Evolutionary conservation across 2,329 filamentous ascomycete species (phyloP).

Genomic region (Colletotrichum sp.): DNA sequence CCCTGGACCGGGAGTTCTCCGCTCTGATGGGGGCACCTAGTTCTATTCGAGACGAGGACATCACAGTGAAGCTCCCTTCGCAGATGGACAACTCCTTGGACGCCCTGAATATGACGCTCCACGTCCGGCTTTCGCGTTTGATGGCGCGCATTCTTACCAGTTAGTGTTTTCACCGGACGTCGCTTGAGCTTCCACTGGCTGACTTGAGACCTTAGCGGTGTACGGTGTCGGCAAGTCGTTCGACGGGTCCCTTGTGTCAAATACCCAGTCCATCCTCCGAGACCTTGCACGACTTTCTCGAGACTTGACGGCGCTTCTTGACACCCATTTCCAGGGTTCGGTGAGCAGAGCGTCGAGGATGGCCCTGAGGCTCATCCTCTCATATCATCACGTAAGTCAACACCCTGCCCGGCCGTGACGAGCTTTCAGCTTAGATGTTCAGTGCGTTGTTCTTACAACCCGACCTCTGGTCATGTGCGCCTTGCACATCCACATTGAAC

Average conservation of each 20-base stretch:
- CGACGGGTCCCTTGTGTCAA: constrained; percentile 17
- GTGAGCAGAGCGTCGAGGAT: constrained; percentile 21
- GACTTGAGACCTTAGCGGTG: neutral
- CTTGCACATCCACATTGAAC: constrained; percentile 29
- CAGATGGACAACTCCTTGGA: constrained; percentile 14
- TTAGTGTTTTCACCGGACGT: neutral
- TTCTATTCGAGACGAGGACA: constrained; percentile 21
- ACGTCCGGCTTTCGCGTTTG: constrained; percentile 16
- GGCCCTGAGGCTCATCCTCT: constrained; percentile 19
- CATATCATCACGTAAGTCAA: constrained; percentile 26
- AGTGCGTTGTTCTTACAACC: constrained; percentile 22
- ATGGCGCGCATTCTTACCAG: constrained; percentile 22
- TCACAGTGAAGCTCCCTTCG: constrained; percentile 20
- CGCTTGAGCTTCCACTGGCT: neutral
- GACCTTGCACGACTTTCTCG: constrained; percentile 16
- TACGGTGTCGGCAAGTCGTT: constrained; percentile 22
- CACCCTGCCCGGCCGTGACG: rapidly evolving
- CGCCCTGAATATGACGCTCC: constrained; percentile 21
- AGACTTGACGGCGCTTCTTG: constrained; percentile 15
- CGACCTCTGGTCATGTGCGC: constrained; percentile 24
- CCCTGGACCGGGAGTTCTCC: constrained; percentile 15
- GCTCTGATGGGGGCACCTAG: constrained; percentile 22
- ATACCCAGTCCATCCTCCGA: constrained; percentile 19
- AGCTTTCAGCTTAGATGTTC: neutral
- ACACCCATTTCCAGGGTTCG: constrained; percentile 19